A percentile compares a stretch with the other conserved stretches of the same genome.
Evolutionary conservation across 257 asterid species (phyloP).

Genomic region (Leptodermis oblonga): DNA sequence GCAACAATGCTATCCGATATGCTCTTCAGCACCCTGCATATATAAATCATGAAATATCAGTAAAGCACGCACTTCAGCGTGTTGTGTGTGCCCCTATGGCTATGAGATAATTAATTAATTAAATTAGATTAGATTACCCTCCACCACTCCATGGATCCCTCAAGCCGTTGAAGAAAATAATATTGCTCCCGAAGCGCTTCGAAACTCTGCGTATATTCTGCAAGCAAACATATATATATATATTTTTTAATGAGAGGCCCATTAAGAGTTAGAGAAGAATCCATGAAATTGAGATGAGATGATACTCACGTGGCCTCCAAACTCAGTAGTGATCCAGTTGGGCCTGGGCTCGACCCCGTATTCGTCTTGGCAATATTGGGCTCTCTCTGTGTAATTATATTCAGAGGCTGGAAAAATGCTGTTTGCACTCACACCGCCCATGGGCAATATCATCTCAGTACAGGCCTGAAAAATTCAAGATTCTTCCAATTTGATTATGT

Average conservation of each 20-base stretch:
- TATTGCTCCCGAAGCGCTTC: conserved; percentile 72
- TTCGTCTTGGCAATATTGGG: conserved; percentile 27
- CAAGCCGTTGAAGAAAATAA: conserved; percentile 79
- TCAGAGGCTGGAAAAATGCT: conserved; percentile 59
- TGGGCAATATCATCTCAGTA: conserved; percentile 73
- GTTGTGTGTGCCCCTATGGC: too few relatives aligned
- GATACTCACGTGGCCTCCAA: conserved; percentile 68
- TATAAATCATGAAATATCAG: not conserved
- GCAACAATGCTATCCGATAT: conserved; percentile 69
- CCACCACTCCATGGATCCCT: conserved; percentile 99
- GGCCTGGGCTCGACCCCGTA: conserved; percentile 64
- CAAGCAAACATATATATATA: not conserved
- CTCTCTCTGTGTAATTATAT: conserved; percentile 45
- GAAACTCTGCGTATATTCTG: conserved; percentile 56
- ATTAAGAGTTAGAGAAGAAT: too few relatives aligned
- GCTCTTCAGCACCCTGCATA: conserved; percentile 60
- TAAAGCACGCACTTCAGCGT: not conserved
- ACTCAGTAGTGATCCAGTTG: conserved; percentile 65
- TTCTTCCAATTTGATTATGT: not conserved
- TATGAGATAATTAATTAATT: not conserved
- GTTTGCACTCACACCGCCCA: conserved; percentile 46
- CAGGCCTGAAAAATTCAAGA: conserved; percentile 48
- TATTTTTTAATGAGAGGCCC: not conserved
- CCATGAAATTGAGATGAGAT: not conserved
- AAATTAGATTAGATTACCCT: conserved; percentile 41